A percentile compares a stretch with the other conserved stretches of the same genome.
These are phyloP conservation scores for Nyssa sinensis DNA, from an alignment of 148 eudicot species.

Conservation along the genomic window DNA sequence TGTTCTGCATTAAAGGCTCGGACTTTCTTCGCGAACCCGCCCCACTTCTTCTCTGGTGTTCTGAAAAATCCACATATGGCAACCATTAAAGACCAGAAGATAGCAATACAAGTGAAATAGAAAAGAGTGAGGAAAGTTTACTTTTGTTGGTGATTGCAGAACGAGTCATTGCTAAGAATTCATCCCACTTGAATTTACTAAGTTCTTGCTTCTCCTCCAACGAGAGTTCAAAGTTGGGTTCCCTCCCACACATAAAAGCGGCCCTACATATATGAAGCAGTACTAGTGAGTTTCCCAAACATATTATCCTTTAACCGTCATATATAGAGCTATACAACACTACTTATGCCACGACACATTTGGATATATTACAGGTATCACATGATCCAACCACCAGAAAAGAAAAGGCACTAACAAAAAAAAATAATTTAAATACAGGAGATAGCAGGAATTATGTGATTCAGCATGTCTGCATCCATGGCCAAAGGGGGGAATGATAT, in stretches of 20 bases:
- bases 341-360: too few species aligned
- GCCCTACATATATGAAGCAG: conserved; percentile 51
- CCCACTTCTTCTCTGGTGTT: conserved; percentile 36
- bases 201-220: conserved; percentile 81
- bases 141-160: conserved; percentile 66
- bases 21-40: conserved; percentile 22
- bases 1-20: conserved; percentile 21
- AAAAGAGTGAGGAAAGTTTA: conserved; percentile 24
- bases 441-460: background rate
- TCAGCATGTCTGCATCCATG: background rate
- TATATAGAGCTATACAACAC: background rate
- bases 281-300: background rate
- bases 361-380: background rate
- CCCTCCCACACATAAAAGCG: conserved; percentile 92
- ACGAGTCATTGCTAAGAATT: conserved; percentile 72
- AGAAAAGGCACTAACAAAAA: background rate
- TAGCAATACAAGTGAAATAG: background rate
- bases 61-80: conserved; percentile 30
- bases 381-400: background rate
- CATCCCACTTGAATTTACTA: conserved; percentile 65
- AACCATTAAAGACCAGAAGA: background rate
- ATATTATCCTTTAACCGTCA: background rate
- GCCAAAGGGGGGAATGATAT: background rate
- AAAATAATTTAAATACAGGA: background rate
- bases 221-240: conserved; percentile 72